A percentile compares a stretch with the other conserved stretches of the same genome.
These are phyloP conservation scores for Drechmeria coniospora DNA, from an alignment of 2,329 filamentous ascomycete species.

Conservation along the genomic window DNA sequence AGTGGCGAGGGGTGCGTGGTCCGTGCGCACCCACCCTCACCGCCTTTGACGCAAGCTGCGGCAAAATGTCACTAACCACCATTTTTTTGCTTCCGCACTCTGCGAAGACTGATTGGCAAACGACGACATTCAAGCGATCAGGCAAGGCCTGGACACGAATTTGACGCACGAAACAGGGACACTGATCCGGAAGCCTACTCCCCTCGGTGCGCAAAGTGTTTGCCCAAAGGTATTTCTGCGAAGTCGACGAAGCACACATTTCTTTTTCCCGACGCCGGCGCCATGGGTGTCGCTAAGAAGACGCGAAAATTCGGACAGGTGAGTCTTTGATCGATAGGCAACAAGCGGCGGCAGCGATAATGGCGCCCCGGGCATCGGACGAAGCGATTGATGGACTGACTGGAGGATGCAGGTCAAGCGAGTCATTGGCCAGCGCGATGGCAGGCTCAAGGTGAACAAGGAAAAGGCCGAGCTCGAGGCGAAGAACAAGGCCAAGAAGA, in stretches of 20 bases:
- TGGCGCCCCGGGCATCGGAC: background rate
- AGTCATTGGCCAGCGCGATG: constrained; percentile 68
- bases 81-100: constrained; percentile 4
- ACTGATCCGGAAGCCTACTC: too few relatives aligned
- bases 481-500: constrained; percentile 44
- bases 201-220: too few relatives aligned
- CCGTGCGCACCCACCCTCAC: constrained; percentile 15
- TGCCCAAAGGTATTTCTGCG: background rate
- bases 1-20: constrained; percentile 8
- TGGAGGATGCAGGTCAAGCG: constrained; percentile 58
- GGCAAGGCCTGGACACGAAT: background rate
- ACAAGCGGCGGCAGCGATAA: too few relatives aligned
- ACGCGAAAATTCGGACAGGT: constrained; percentile 79
- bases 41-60: constrained; percentile 8
- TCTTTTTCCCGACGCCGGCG: constrained; percentile 2
- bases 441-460: constrained; percentile 67
- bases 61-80: constrained; percentile 2
- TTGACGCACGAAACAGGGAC: too few relatives aligned
- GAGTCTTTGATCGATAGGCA: constrained; percentile 19
- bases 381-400: background rate
- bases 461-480: constrained; percentile 44
- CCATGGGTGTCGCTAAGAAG: constrained; percentile 79
- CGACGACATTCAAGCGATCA: too few relatives aligned
- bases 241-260: too few relatives aligned
- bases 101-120: constrained; percentile 1